These are phyloP conservation scores for Xylariaceae sp. DNA, from an alignment of 2,329 filamentous ascomycete genomes.

Conservation along the genomic window DNA sequence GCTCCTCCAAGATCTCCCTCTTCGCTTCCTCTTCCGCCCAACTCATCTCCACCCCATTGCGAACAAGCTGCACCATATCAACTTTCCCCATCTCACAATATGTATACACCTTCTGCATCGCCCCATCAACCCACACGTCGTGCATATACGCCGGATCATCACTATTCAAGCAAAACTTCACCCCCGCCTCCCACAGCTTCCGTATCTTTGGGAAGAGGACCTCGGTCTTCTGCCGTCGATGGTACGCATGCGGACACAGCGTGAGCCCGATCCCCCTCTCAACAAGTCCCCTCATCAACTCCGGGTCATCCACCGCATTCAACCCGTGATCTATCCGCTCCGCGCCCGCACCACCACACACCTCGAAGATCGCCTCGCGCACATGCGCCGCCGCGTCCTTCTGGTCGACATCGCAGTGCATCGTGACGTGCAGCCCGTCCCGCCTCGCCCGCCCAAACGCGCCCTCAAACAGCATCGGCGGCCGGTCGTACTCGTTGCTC, in stretches of 20 bases:
- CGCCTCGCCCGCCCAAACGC: constrained; percentile 31
- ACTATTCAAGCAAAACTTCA: constrained; percentile 43
- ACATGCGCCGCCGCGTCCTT: constrained; percentile 42
- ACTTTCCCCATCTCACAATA: constrained; percentile 35
- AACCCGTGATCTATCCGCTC: constrained; percentile 40
- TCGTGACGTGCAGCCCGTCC: constrained; percentile 41
- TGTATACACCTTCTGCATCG: constrained; percentile 38
- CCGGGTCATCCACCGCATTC: constrained; percentile 30
- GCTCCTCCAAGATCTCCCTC: constrained; percentile 18
- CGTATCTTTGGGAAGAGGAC: constrained; percentile 40
- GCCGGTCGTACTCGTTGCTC: constrained; percentile 41
- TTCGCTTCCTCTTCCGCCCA: constrained; percentile 41
- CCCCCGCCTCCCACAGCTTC: constrained; percentile 36
- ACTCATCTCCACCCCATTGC: constrained; percentile 40
- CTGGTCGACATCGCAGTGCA: constrained; percentile 48
- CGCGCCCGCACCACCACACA: constrained; percentile 1
- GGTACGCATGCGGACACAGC: constrained; percentile 37
- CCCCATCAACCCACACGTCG: constrained; percentile 44
- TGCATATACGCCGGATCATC: constrained; percentile 48
- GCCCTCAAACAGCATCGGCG: constrained; percentile 39
- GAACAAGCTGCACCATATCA: constrained; percentile 38
- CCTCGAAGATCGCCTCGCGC: constrained; percentile 2
- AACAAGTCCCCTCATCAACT: constrained; percentile 29
- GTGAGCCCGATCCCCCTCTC: constrained; percentile 33
- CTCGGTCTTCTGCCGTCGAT: constrained; percentile 36